Conservation (phyloP, 169 alveolate genomes). For the Plasmodium gaboni region DNA sequence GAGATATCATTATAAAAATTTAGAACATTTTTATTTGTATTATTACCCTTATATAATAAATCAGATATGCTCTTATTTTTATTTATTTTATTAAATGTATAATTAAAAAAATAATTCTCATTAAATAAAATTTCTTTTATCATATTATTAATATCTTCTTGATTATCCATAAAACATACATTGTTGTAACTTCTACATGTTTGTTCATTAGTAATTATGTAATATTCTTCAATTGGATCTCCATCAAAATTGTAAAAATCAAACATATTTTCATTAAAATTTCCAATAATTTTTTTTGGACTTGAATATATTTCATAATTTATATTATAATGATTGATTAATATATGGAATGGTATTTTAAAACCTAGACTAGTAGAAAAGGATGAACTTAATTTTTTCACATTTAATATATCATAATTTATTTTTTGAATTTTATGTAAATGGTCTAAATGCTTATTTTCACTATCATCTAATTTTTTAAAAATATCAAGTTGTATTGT, state of each 20-base stretch:
- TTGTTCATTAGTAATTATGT: conserved; percentile 32
- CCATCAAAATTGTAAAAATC: background rate
- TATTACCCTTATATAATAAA: conserved; percentile 3
- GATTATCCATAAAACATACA: conserved; percentile 6
- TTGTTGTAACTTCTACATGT: background rate
- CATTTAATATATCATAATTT: conserved; percentile 33
- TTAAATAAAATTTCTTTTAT: conserved; percentile 52
- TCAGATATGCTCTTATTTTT: conserved; percentile 11
- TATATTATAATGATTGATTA: conserved; percentile 27
- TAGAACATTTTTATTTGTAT: background rate
- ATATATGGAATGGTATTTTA: conserved; percentile 32
- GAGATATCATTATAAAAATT: background rate
- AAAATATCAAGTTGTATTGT: conserved; percentile 36
- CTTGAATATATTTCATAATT: conserved; percentile 5
- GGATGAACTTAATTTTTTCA: conserved; percentile 1
- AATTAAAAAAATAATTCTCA: conserved; percentile 73
- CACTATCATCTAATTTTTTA: conserved; percentile 35
- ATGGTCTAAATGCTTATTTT: conserved; percentile 34
- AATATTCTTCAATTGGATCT: conserved; percentile 20
- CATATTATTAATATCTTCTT: conserved; percentile 9
- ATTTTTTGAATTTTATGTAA: conserved; percentile 56
- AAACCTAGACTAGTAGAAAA: conserved; percentile 6
- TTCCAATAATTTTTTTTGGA: background rate
- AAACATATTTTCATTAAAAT: background rate
- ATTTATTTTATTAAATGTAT: conserved; percentile 43